phyloP scores from a whole-genome alignment of 2,329 filamentous ascomycete species.

The Echinosphaeria canescens region DNA sequence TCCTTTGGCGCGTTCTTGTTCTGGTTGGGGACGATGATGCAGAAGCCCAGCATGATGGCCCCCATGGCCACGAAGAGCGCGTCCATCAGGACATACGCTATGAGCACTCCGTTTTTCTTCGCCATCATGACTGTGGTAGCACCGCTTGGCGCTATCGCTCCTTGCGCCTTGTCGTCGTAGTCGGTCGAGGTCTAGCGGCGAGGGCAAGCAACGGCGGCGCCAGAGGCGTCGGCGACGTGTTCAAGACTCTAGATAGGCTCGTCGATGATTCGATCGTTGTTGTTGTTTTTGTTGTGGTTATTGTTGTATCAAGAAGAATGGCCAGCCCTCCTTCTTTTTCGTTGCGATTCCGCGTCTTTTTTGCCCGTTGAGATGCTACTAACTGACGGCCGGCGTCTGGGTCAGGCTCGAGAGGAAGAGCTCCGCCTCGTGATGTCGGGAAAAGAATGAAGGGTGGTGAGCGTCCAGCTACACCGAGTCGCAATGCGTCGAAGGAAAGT shows the following conservation, averaged over 20 bases:
- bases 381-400: constrained; percentile 8
- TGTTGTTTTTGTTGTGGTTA: no score
- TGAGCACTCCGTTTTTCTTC: constrained; percentile 30
- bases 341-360: constrained; percentile 1
- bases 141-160: no score
- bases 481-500: no score
- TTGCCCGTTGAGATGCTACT: constrained; percentile 3
- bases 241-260: no score
- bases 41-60: constrained; percentile 30
- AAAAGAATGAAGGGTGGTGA: no score
- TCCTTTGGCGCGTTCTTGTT: constrained; percentile 18
- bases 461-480: no score
- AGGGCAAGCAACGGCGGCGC: no score
- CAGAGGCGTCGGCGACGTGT: no score
- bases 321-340: constrained; percentile 2
- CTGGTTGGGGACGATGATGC: constrained; percentile 24
- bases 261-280: constrained; percentile 2
- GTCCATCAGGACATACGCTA: constrained; percentile 24
- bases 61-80: constrained; percentile 29
- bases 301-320: constrained; percentile 1
- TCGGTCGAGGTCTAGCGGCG: no score
- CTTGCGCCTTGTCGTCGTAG: no score
- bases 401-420: no score
- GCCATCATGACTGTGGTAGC: constrained; percentile 17
- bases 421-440: no score